A percentile compares a stretch with the other conserved stretches of the same genome.
phyloP scores from a whole-genome alignment of 2,329 filamentous ascomycete species.

The Chaetomium sp. region DNA sequence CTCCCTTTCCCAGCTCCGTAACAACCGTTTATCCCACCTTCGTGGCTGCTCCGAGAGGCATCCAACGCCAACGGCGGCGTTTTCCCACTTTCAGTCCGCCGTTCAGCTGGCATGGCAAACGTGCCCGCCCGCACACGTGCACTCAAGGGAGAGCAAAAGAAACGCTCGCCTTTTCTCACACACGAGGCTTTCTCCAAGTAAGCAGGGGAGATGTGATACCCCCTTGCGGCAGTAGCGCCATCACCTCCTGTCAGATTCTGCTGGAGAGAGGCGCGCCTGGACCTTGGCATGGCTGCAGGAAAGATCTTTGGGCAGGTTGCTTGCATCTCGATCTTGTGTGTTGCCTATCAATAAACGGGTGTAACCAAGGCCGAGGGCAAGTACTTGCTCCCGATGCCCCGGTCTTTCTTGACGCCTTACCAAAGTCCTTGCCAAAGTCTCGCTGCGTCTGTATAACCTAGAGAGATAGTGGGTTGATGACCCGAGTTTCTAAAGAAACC shows the following conservation, averaged over 20 bases:
- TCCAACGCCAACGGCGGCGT: slow-evolving; percentile 6
- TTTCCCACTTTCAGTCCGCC: not conserved
- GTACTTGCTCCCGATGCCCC: not conserved
- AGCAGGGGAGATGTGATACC: not conserved
- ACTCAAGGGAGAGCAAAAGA: not conserved
- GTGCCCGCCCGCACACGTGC: not conserved
- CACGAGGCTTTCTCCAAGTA: not conserved
- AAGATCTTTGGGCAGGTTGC: slow-evolving; percentile 11
- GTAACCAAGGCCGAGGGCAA: slow-evolving; percentile 17
- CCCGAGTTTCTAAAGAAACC: not conserved
- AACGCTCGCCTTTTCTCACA: not conserved
- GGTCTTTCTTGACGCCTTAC: not conserved
- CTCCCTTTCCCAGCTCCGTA: not conserved
- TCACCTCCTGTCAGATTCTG: slow-evolving; percentile 13
- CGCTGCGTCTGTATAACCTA: not conserved
- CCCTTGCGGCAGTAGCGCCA: slow-evolving; percentile 14
- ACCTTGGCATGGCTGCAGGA: slow-evolving; percentile 6
- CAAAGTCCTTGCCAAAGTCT: not conserved
- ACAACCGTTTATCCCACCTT: slow-evolving; percentile 2
- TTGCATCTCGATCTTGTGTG: slow-evolving; percentile 18
- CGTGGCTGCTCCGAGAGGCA: not conserved
- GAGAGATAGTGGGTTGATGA: not conserved
- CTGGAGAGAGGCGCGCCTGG: not conserved
- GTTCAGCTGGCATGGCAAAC: slow-evolving; percentile 10
- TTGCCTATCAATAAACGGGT: slow-evolving; percentile 11